Percentiles rank a stretch among this genome's conserved stretches.
These are phyloP conservation scores for Colletotrichum spaethianum DNA, from an alignment of 2,329 filamentous ascomycete genomes.

Conservation along the genomic window DNA sequence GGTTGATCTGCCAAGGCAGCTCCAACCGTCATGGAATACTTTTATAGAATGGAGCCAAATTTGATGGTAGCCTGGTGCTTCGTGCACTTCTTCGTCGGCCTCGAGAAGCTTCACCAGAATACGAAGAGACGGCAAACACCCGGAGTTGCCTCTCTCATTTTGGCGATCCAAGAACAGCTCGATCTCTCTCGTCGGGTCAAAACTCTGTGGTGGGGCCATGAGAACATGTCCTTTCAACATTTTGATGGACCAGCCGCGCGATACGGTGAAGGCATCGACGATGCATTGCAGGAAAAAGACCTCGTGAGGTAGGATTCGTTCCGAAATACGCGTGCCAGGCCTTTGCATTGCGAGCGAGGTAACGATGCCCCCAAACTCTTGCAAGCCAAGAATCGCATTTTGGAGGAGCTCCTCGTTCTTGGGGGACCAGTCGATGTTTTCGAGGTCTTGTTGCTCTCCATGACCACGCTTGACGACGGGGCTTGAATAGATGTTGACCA, in stretches of 20 bases:
- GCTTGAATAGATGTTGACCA: constrained; percentile 61
- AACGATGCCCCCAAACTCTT: constrained; percentile 60
- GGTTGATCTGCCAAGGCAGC: background rate
- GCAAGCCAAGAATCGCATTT: constrained; percentile 59
- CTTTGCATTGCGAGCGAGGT: constrained; percentile 63
- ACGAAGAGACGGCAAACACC: background rate
- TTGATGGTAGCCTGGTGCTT: background rate
- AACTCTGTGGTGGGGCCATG: constrained; percentile 50
- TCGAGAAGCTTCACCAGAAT: background rate
- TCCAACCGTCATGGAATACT: background rate
- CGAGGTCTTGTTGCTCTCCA: constrained; percentile 49
- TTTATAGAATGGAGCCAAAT: background rate
- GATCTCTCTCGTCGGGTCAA: constrained; percentile 57
- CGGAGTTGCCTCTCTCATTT: constrained; percentile 42
- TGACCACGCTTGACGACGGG: constrained; percentile 55
- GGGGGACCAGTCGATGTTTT: constrained; percentile 17
- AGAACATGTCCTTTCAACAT: constrained; percentile 53
- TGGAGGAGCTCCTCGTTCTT: background rate
- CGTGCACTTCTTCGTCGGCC: background rate
- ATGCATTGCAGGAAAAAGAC: constrained; percentile 67
- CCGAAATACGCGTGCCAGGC: constrained; percentile 52
- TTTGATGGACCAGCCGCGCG: constrained; percentile 58
- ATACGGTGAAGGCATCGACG: constrained; percentile 61
- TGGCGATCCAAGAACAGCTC: constrained; percentile 59
- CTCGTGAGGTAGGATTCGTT: constrained; percentile 60